phyloP scores from a whole-genome alignment of 768 basidiomycete genomes.

The Sistotremastrum niveocremeum region DNA sequence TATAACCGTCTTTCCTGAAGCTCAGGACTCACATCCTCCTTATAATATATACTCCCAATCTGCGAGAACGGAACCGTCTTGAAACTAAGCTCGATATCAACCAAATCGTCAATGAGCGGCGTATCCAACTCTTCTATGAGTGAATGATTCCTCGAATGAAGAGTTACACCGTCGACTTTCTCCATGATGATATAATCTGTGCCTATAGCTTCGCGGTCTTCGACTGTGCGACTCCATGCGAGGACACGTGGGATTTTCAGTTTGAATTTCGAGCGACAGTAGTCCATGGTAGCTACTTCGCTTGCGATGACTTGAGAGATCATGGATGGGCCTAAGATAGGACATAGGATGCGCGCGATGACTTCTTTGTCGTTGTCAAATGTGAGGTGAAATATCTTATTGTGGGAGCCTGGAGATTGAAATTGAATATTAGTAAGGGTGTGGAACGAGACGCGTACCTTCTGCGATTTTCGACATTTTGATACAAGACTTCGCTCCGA shows the following conservation, averaged over 20 bases:
- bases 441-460: slow-evolving; percentile 1
- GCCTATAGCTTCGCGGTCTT: slow-evolving; percentile 14
- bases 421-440: too few species aligned
- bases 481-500: slow-evolving; percentile 4
- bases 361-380: slow-evolving; percentile 9
- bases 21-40: slow-evolving; percentile 6
- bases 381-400: slow-evolving; percentile 2
- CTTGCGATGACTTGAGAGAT: slow-evolving; percentile 19
- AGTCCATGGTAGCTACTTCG: slow-evolving; percentile 25
- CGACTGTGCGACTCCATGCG: slow-evolving; percentile 14
- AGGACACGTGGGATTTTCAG: slow-evolving; percentile 18
- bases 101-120: too few species aligned
- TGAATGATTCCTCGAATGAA: too few species aligned
- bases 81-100: too few species aligned
- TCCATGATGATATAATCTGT: slow-evolving; percentile 25
- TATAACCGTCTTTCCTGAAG: slow-evolving; percentile 6
- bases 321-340: slow-evolving; percentile 10
- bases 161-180: slow-evolving; percentile 12
- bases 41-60: slow-evolving; percentile 10
- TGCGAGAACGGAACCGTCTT: slow-evolving; percentile 3
- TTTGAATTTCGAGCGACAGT: slow-evolving; percentile 12
- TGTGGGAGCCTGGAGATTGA: too few species aligned
- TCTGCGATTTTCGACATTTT: slow-evolving; percentile 4
- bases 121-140: too few species aligned
- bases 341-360: slow-evolving; percentile 10